Percentiles rank a stretch among this genome's conserved stretches.
phyloP scores from a whole-genome alignment of 2,329 filamentous ascomycete species.

The Cadophora sp. region DNA sequence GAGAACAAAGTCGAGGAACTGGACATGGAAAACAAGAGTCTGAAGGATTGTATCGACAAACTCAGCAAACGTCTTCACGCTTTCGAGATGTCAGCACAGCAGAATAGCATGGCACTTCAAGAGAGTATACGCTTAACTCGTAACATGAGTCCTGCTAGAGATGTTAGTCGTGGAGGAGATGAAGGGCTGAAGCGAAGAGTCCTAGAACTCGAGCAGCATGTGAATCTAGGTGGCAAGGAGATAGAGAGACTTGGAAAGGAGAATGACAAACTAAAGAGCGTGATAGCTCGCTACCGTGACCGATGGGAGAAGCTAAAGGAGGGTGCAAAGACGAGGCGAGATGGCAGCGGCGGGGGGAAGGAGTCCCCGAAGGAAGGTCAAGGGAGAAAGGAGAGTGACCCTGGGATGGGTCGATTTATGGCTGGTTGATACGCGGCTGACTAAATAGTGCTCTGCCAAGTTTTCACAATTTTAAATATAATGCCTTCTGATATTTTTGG shows the following conservation, averaged over 20 bases:
- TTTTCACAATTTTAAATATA: neutral
- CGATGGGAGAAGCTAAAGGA: conserved; percentile 75
- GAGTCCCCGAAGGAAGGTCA: conserved; percentile 24
- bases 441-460: neutral
- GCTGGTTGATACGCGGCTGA: conserved; percentile 18
- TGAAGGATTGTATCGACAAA: conserved; percentile 86
- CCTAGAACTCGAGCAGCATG: conserved; percentile 71
- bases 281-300: conserved; percentile 63
- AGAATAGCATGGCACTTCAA: conserved; percentile 82
- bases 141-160: conserved; percentile 58
- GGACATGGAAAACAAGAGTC: conserved; percentile 82
- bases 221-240: conserved; percentile 63
- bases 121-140: conserved; percentile 76
- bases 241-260: conserved; percentile 67
- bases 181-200: conserved; percentile 58
- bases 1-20: conserved; percentile 85
- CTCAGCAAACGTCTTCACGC: conserved; percentile 87
- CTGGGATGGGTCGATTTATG: conserved; percentile 14
- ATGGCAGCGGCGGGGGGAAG: conserved; percentile 33
- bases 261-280: conserved; percentile 63
- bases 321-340: conserved; percentile 57
- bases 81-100: conserved; percentile 92
- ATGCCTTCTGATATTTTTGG: neutral
- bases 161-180: conserved; percentile 46
- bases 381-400: conserved; percentile 28